Conservation (phyloP, 208 protist genomes). For the Trypanosomatidae sp. region DNA sequence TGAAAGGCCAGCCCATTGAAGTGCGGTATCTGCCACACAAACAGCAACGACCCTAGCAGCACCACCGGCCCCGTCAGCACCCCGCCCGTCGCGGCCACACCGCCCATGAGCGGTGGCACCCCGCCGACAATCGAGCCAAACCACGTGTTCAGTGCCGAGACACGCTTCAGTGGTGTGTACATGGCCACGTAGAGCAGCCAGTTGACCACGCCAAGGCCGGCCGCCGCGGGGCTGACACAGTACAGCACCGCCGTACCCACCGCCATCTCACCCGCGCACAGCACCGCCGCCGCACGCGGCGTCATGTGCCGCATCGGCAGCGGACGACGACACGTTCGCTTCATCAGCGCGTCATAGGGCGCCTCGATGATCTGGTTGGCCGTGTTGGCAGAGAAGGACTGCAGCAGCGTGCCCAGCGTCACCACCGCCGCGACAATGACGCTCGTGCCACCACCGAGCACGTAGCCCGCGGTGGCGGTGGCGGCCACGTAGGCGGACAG, state of each 20-base stretch:
- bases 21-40: constrained; percentile 89
- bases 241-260: constrained; percentile 61
- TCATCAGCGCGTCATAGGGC: constrained; percentile 78
- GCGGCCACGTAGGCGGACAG: constrained; percentile 75
- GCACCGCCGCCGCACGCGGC: constrained; percentile 10
- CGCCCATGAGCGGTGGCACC: constrained; percentile 84
- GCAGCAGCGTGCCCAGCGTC: constrained; percentile 57
- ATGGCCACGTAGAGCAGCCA: constrained; percentile 78
- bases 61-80: constrained; percentile 27
- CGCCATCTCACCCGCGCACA: constrained; percentile 36
- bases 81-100: constrained; percentile 36
- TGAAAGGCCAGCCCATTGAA: constrained; percentile 85
- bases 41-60: constrained; percentile 63
- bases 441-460: constrained; percentile 43
- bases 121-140: constrained; percentile 87
- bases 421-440: constrained; percentile 30
- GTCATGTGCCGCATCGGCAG: constrained; percentile 67
- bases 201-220: constrained; percentile 59
- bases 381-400: constrained; percentile 81
- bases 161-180: constrained; percentile 86
- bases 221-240: constrained; percentile 29
- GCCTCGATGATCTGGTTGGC: constrained; percentile 81
- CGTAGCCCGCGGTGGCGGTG: constrained; percentile 60
- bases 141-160: constrained; percentile 82
- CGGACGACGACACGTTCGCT: constrained; percentile 78